Evolutionary conservation across 345 rosid species (phyloP).

Genomic region (Eucalyptus regnans): DNA sequence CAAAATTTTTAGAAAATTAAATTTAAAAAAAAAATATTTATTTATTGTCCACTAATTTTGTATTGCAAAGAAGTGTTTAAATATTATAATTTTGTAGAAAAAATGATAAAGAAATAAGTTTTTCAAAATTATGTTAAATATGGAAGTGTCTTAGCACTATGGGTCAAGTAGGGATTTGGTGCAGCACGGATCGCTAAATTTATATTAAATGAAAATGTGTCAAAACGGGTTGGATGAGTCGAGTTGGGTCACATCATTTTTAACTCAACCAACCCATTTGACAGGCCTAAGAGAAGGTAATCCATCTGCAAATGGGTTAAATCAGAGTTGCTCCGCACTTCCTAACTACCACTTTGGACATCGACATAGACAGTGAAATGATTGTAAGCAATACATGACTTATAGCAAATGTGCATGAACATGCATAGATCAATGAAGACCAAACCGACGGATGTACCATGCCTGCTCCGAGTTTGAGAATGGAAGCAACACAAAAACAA

Average conservation of each 20-base stretch:
- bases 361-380: neutral
- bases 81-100: no score
- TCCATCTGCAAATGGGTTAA: neutral
- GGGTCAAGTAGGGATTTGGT: fast-evolving
- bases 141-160: no score
- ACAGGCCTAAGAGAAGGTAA: neutral
- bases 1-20: no score
- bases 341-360: neutral
- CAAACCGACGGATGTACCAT: neutral
- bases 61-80: no score
- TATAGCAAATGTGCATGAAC: neutral
- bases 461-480: neutral
- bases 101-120: no score
- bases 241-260: no score
- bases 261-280: no score
- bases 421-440: neutral
- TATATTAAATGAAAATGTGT: no score
- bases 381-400: neutral
- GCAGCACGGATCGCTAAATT: no score
- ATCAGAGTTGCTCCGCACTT: neutral
- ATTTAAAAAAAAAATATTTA: no score
- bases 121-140: no score
- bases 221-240: fast-evolving
- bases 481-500: neutral
- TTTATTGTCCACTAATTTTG: no score